Evolutionary conservation across 345 rosid species (phyloP).

Genomic region (Kandelia obovata): DNA sequence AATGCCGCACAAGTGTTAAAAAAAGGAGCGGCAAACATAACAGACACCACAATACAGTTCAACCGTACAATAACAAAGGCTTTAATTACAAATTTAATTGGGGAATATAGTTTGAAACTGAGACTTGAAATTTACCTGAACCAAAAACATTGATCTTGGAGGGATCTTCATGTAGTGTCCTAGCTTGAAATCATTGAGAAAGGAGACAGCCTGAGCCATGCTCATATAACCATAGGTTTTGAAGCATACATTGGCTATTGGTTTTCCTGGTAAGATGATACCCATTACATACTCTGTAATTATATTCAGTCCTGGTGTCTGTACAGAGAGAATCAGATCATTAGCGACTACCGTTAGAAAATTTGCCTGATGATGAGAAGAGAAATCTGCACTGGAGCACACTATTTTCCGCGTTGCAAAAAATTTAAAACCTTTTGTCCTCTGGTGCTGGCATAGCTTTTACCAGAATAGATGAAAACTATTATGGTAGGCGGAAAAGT

Average conservation of each 20-base stretch:
- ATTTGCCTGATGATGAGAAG: background rate
- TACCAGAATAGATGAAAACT: no score
- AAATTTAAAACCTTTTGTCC: no score
- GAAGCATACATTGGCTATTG: slow-evolving; percentile 91
- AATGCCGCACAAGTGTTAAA: background rate
- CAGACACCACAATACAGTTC: no score
- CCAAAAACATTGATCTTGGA: slow-evolving; percentile 95
- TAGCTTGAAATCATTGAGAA: slow-evolving; percentile 84
- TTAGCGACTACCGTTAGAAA: background rate
- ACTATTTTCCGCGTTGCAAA: background rate
- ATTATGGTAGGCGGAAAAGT: no score
- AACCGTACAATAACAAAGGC: background rate
- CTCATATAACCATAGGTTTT: slow-evolving; percentile 84
- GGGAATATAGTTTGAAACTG: background rate
- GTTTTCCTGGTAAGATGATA: slow-evolving; percentile 74
- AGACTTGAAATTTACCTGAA: slow-evolving; percentile 50
- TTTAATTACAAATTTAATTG: background rate
- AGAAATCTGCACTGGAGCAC: background rate
- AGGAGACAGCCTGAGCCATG: slow-evolving; percentile 88
- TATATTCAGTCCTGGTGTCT: slow-evolving; percentile 90
- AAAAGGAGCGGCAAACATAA: no score
- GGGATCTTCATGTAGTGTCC: slow-evolving; percentile 99
- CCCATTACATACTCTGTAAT: slow-evolving; percentile 92
- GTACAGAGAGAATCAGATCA: slow-evolving; percentile 8
- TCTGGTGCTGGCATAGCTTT: no score